These are phyloP conservation scores for Fusarium concolor DNA, from an alignment of 2,329 filamentous ascomycete genomes.

Conservation along the genomic window DNA sequence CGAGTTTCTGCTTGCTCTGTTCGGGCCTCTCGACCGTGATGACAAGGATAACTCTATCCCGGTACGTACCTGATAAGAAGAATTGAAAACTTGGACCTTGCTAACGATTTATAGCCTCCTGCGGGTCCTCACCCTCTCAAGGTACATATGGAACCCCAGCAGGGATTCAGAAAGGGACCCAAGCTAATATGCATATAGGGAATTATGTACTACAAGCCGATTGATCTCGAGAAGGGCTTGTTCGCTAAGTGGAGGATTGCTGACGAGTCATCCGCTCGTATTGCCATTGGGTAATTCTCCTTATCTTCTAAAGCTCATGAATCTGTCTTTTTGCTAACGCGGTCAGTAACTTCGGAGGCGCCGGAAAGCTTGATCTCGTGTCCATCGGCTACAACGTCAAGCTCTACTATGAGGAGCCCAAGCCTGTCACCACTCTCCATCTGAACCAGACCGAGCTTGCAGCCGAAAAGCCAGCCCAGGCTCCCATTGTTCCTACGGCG, in stretches of 20 bases:
- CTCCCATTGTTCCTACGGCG: neutral
- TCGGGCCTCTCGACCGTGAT: neutral
- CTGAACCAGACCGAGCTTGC: neutral
- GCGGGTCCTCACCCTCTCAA: neutral
- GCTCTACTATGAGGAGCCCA: neutral
- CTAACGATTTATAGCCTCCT: neutral
- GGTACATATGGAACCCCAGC: too few species aligned
- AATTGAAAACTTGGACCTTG: rapidly evolving
- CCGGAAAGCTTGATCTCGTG: neutral
- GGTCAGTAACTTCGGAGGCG: neutral
- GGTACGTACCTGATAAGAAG: neutral
- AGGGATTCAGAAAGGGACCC: too few species aligned
- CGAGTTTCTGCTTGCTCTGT: neutral
- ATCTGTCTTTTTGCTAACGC: neutral
- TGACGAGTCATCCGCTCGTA: neutral
- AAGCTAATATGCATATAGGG: neutral
- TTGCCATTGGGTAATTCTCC: neutral
- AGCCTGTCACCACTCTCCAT: neutral
- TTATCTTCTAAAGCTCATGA: neutral
- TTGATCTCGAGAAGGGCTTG: neutral
- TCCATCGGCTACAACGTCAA: slow-evolving; percentile 4
- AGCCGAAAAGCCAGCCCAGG: neutral
- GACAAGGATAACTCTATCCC: neutral
- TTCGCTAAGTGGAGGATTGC: slow-evolving; percentile 1
- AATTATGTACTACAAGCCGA: slow-evolving; percentile 1